Evolutionary conservation across 2,329 filamentous ascomycete species (phyloP).

Genomic region (Nemania sp.): DNA sequence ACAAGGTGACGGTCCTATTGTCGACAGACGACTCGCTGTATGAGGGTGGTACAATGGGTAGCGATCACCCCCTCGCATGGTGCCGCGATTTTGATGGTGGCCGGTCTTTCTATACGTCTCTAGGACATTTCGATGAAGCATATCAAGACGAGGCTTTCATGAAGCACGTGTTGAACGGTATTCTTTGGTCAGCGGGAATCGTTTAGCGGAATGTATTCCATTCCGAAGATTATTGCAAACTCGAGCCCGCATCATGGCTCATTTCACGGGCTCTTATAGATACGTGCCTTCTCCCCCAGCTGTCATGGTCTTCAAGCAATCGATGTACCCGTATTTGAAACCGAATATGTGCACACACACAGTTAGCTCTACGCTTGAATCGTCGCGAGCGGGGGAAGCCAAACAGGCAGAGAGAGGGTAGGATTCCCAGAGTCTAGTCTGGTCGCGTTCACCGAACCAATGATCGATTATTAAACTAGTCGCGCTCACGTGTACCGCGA

Average conservation of each 20-base stretch:
- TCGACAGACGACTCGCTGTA: slow-evolving; percentile 44
- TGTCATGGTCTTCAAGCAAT: slow-evolving; percentile 36
- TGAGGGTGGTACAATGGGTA: slow-evolving; percentile 43
- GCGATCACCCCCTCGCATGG: slow-evolving; percentile 48
- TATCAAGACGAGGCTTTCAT: slow-evolving; percentile 43
- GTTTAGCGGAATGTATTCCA: background rate
- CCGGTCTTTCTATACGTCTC: slow-evolving; percentile 47
- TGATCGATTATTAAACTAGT: background rate
- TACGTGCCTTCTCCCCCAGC: slow-evolving; percentile 39
- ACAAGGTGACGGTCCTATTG: slow-evolving; percentile 42
- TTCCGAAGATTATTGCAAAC: no score
- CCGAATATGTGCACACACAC: slow-evolving; percentile 39
- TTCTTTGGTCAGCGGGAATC: slow-evolving; percentile 28
- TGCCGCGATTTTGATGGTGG: slow-evolving; percentile 46
- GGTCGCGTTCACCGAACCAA: background rate
- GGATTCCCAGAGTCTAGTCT: slow-evolving; percentile 36
- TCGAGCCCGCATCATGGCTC: background rate
- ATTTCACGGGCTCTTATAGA: slow-evolving; percentile 33
- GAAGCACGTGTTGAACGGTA: slow-evolving; percentile 33
- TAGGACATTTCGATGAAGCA: slow-evolving; percentile 49
- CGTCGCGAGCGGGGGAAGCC: slow-evolving; percentile 37
- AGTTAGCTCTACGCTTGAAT: slow-evolving; percentile 35
- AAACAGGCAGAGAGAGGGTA: slow-evolving; percentile 37
- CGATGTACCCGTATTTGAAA: slow-evolving; percentile 34
- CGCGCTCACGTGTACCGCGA: slow-evolving; percentile 28